A percentile compares a stretch with the other conserved stretches of the same genome.
phyloP scores from a whole-genome alignment of 2,329 filamentous ascomycete genomes.

The Curvularia sp. region DNA sequence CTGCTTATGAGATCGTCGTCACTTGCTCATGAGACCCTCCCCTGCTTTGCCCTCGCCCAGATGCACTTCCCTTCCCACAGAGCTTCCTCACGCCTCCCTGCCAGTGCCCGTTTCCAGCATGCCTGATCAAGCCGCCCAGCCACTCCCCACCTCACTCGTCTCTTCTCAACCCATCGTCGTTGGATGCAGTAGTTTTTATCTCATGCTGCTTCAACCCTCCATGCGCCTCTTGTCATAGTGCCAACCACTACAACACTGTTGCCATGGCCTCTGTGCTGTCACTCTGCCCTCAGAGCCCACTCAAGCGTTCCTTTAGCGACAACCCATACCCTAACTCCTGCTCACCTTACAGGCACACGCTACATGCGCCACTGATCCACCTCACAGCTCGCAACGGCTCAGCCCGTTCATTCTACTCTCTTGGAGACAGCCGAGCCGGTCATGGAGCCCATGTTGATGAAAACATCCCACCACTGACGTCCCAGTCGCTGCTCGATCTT shows the following conservation, averaged over 20 bases:
- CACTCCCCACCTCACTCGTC: slow-evolving; percentile 26
- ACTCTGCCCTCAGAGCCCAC: slow-evolving; percentile 49
- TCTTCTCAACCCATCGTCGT: slow-evolving; percentile 40
- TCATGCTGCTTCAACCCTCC: slow-evolving; percentile 40
- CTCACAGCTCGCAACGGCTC: slow-evolving; percentile 46
- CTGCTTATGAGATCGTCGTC: slow-evolving; percentile 14
- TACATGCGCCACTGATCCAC: slow-evolving; percentile 36
- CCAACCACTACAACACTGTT: slow-evolving; percentile 20
- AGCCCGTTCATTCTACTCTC: slow-evolving; percentile 46
- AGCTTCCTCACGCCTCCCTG: slow-evolving; percentile 23
- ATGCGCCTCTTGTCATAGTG: slow-evolving; percentile 34
- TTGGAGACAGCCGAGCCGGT: slow-evolving; percentile 32
- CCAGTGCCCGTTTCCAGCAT: slow-evolving; percentile 21
- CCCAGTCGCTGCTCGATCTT: slow-evolving; percentile 46
- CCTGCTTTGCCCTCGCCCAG: slow-evolving; percentile 15
- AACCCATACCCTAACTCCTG: slow-evolving; percentile 47
- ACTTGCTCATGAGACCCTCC: slow-evolving; percentile 11
- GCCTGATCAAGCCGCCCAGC: slow-evolving; percentile 17
- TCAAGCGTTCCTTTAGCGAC: slow-evolving; percentile 54
- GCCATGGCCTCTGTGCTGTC: slow-evolving; percentile 53
- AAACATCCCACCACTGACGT: slow-evolving; percentile 44
- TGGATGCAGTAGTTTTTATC: slow-evolving; percentile 50
- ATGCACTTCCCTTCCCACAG: slow-evolving; percentile 33
- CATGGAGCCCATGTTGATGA: slow-evolving; percentile 40
- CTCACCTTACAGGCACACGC: slow-evolving; percentile 41